A percentile compares a stretch with the other conserved stretches of the same genome.
Conservation (phyloP, 208 protist genomes). For the Novymonas esmeraldas region DNA sequence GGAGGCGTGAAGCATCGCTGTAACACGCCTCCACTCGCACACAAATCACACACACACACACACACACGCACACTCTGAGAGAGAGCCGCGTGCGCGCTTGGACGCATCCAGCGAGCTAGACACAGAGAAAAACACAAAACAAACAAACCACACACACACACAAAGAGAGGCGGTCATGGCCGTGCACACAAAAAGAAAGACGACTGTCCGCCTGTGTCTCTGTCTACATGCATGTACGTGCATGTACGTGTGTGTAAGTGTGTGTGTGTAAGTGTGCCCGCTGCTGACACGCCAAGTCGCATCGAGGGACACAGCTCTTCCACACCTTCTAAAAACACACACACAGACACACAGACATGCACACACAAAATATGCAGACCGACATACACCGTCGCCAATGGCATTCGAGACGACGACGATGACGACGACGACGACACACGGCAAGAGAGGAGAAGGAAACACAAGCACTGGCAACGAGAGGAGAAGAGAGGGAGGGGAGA, state of each 20-base stretch:
- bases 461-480: neutral
- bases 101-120: too few relatives aligned
- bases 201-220: neutral
- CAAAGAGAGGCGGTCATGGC: too few relatives aligned
- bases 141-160: too few relatives aligned
- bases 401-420: too few relatives aligned
- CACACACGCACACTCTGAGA: too few relatives aligned
- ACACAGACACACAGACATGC: neutral
- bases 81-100: too few relatives aligned
- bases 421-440: too few relatives aligned
- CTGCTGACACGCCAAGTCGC: neutral
- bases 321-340: neutral
- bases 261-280: neutral
- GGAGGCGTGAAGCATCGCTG: too few relatives aligned
- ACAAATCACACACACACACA: too few relatives aligned
- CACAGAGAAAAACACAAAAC: too few relatives aligned
- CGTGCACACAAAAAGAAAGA: neutral
- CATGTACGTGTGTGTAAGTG: neutral
- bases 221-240: neutral
- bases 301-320: neutral
- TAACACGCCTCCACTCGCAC: too few relatives aligned
- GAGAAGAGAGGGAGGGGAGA: neutral
- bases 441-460: neutral
- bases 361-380: neutral
- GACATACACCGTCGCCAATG: constrained; percentile 5